These are phyloP conservation scores for Myriosclerotinia curreyana DNA, from an alignment of 2,329 filamentous ascomycete genomes.

Conservation along the genomic window DNA sequence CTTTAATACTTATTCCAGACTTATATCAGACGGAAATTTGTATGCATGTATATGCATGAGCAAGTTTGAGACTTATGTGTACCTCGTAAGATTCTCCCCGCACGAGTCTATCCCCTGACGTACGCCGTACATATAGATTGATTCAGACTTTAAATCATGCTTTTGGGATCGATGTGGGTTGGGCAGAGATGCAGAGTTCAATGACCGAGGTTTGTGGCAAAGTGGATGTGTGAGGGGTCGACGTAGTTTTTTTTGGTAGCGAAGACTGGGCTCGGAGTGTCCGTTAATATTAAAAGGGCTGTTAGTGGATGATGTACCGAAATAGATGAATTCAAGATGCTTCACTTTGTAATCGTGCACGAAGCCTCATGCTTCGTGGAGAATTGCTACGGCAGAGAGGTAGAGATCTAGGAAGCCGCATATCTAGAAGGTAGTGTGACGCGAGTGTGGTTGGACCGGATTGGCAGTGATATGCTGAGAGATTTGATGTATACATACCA, in stretches of 20 bases:
- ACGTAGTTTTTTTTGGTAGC: not conserved
- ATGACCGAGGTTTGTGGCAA: not conserved
- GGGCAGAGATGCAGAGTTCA: not conserved
- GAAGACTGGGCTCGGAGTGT: not conserved
- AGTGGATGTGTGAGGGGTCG: not conserved
- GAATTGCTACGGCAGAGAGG: not conserved
- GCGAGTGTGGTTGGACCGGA: not conserved
- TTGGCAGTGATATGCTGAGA: not conserved
- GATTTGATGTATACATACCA: not conserved
- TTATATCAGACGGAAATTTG: not conserved
- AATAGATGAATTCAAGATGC: not conserved
- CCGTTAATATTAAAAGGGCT: not conserved
- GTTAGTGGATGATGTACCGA: not conserved
- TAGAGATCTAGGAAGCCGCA: not conserved
- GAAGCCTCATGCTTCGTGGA: not conserved
- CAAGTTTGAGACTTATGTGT: not conserved
- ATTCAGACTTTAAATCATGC: not conserved
- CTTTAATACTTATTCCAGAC: not conserved
- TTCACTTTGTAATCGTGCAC: not conserved
- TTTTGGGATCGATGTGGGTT: not conserved
- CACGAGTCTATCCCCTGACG: not conserved
- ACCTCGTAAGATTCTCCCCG: not conserved
- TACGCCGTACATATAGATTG: not conserved
- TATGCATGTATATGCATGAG: not conserved
- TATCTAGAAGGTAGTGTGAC: not conserved